Evolutionary conservation across 768 basidiomycete genomes (phyloP).

Genomic region (Filobasidium wieringae): DNA sequence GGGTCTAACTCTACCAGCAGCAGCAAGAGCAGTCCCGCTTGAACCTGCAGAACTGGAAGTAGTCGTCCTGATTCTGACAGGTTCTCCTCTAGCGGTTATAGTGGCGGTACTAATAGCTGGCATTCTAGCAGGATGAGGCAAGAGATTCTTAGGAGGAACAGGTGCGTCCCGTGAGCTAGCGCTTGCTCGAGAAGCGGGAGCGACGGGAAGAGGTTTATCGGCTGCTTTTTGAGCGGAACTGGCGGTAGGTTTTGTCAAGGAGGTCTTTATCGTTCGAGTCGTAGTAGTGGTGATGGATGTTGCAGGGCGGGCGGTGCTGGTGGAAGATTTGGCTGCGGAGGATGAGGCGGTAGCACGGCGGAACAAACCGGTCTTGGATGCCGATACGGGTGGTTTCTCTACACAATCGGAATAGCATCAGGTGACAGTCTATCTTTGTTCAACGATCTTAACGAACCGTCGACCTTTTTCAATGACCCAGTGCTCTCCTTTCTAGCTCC

Average conservation of each 20-base stretch:
- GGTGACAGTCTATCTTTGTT: neutral
- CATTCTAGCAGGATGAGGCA: neutral
- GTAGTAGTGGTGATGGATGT: neutral
- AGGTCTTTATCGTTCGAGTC: neutral
- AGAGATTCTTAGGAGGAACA: neutral
- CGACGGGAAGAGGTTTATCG: neutral
- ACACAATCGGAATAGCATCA: neutral
- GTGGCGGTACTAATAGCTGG: neutral
- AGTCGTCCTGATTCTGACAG: neutral
- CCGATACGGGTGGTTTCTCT: neutral
- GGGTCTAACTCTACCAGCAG: neutral
- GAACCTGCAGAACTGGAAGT: neutral
- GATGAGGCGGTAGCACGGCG: neutral
- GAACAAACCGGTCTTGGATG: neutral
- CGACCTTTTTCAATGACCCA: neutral
- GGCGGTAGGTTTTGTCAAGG: neutral
- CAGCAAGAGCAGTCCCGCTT: neutral
- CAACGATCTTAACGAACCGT: neutral
- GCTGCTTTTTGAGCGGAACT: neutral
- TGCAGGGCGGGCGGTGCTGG: neutral
- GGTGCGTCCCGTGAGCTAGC: neutral
- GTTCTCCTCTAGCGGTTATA: neutral
- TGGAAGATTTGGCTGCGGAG: neutral
- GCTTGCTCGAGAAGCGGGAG: neutral
- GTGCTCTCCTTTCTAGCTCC: neutral